phyloP scores from a whole-genome alignment of 805 yeast species.

The Cyberlindnera americana region DNA sequence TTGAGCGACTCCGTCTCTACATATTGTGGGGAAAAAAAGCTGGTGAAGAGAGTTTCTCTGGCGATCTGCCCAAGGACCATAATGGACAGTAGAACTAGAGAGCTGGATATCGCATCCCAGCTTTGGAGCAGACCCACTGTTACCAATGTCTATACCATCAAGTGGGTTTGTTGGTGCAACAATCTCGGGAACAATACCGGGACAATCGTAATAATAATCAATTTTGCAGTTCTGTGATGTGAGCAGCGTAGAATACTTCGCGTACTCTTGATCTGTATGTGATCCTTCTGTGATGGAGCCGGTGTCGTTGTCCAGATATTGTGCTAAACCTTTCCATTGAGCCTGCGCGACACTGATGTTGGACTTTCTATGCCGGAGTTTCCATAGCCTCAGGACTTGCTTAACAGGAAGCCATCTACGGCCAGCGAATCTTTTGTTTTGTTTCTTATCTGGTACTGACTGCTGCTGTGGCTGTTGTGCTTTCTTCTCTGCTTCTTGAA shows the following conservation, averaged over 20 bases:
- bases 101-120: conserved; percentile 59
- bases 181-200: conserved; percentile 55
- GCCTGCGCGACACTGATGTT: conserved; percentile 1
- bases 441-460: not conserved
- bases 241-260: conserved; percentile 66
- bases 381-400: conserved; percentile 10
- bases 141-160: conserved; percentile 54
- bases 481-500: conserved; percentile 34
- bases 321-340: conserved; percentile 72
- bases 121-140: conserved; percentile 54
- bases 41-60: conserved; percentile 65
- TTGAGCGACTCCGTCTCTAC: conserved; percentile 50
- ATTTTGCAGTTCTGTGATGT: conserved; percentile 56
- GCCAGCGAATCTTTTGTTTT: not conserved
- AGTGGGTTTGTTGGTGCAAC: conserved; percentile 29
- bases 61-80: conserved; percentile 96
- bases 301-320: conserved; percentile 51
- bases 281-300: conserved; percentile 32
- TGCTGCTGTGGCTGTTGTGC: not conserved
- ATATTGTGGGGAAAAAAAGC: conserved; percentile 63
- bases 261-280: conserved; percentile 65
- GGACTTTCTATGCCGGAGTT: conserved; percentile 3
- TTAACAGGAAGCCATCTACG: conserved; percentile 8
- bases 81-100: conserved; percentile 62
- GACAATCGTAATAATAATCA: conserved; percentile 64